phyloP scores from a whole-genome alignment of 257 asterid genomes.

The Solanum chilense region DNA sequence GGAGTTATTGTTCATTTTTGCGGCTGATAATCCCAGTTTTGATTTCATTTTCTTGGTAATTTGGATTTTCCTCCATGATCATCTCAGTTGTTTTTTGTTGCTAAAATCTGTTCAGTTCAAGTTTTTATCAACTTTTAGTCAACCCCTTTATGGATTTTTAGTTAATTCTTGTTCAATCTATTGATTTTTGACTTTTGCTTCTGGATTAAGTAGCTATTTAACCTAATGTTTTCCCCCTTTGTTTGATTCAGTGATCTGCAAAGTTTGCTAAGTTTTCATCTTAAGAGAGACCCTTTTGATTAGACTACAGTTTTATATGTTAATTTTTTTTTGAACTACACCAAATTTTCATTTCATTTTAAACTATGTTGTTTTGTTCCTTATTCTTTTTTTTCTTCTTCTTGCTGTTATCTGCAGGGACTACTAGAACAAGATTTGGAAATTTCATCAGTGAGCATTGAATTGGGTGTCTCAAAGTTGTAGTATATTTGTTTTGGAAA shows the following conservation, averaged over 20 bases:
- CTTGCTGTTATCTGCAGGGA: conserved; percentile 13
- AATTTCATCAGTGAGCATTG: conserved; percentile 16
- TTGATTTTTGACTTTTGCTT: conserved; percentile 1
- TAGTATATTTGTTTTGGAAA: not conserved
- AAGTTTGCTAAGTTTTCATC: not conserved
- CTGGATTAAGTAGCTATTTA: not conserved
- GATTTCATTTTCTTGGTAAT: conserved; percentile 21
- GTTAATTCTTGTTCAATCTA: not conserved
- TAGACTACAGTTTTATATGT: too few relatives aligned
- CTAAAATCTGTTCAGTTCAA: not conserved
- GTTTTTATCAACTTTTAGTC: not conserved
- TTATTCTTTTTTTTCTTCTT: not conserved
- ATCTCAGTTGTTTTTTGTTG: not conserved
- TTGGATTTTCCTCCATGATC: conserved; percentile 2
- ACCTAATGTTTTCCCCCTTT: not conserved
- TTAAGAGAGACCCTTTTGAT: not conserved
- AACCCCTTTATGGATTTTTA: not conserved
- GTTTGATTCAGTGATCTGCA: conserved; percentile 4
- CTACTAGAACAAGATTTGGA: conserved; percentile 19
- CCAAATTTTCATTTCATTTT: not conserved
- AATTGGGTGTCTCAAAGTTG: conserved; percentile 21
- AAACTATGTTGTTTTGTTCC: not conserved
- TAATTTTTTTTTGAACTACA: not conserved
- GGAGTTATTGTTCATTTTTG: conserved; percentile 3
- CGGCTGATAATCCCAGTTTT: conserved; percentile 8